phyloP scores from a whole-genome alignment of 139 green algal species.

The Chlorella sp. region DNA sequence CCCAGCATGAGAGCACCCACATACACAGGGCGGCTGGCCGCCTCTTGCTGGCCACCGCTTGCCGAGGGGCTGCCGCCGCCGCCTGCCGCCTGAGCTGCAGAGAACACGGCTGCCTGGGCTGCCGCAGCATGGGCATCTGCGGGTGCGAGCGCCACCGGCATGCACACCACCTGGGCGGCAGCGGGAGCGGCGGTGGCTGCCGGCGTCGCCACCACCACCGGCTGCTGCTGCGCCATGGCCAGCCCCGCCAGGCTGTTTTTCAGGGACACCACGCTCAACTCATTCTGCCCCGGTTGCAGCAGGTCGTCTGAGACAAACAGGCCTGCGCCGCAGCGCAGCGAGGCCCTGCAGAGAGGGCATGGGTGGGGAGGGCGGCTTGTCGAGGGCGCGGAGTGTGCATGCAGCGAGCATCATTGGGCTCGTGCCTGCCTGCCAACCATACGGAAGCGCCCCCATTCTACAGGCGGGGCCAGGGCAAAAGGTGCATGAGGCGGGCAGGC shows the following conservation, averaged over 20 bases:
- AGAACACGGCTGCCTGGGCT: background rate
- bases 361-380: background rate
- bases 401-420: background rate
- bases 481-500: background rate
- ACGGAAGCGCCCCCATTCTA: too few relatives aligned
- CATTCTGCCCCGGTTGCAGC: background rate
- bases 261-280: constrained; percentile 32
- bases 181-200: background rate
- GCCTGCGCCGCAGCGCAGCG: constrained; percentile 32
- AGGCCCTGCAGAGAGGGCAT: constrained; percentile 7
- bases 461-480: too few relatives aligned
- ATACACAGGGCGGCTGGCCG: background rate
- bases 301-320: constrained; percentile 47
- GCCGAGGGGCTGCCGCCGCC: background rate
- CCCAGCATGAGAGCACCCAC: constrained; percentile 44
- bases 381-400: background rate
- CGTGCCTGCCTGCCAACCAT: background rate
- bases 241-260: constrained; percentile 27
- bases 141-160: constrained; percentile 5
- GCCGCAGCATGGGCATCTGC: background rate
- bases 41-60: background rate
- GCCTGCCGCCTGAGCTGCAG: background rate
- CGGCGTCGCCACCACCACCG: background rate
- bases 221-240: constrained; percentile 16
- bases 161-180: background rate